Evolutionary conservation across 2,329 filamentous ascomycete species (phyloP), one percentile per base, ranked within the genome.

Genomic region (Diplodia seriata): DNA sequence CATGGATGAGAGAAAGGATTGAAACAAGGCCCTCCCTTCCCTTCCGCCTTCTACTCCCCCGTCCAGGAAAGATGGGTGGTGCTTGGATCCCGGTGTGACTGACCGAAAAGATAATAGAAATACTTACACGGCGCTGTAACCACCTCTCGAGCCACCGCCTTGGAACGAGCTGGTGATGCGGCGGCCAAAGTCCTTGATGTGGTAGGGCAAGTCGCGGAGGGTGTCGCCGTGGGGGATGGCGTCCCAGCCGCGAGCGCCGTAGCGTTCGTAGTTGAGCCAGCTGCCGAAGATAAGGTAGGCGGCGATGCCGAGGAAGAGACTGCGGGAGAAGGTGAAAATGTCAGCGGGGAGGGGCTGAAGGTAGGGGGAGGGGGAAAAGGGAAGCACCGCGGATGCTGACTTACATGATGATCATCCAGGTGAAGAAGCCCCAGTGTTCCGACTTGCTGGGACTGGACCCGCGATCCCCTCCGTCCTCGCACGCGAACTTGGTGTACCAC

Each of bases 211-310:
- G 76, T 99, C 95, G 71, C 94, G 90, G 73, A 98, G 91, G 0
- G 92, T 91, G 79, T 99, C 95, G 71, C 91, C 91, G 77, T 98
- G 94, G 15, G 95, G 95, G 20, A 98, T 84, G 20, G 97, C 85
- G 75, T 98, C 95, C 94, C 94, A 98, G 68, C 95, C 95, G 54
- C 94, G 87, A 64, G 94, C 94, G 57, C 94, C 94, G 80, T 97
- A 97, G 70, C 94, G 91, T 83, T 93, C 97, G 85, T 98, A 98
- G 84, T 98, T 98, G 78, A 98, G 89, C 95, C 95, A 99, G 23
- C 94, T 97, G 71, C 94, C 94, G 76, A 98, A 98, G 78, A 98
- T 97, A 72, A 99, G 89, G 81, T 98, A 99, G 29, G 94, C 83
- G 1, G 95, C 93, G 50, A 89, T 90, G 55, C 87, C 87, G 70